Evolutionary conservation across 371 early-diverging fungal genomes (phyloP), one percentile per base, ranked within the genome.

Genomic region (Mucor piriformis): DNA sequence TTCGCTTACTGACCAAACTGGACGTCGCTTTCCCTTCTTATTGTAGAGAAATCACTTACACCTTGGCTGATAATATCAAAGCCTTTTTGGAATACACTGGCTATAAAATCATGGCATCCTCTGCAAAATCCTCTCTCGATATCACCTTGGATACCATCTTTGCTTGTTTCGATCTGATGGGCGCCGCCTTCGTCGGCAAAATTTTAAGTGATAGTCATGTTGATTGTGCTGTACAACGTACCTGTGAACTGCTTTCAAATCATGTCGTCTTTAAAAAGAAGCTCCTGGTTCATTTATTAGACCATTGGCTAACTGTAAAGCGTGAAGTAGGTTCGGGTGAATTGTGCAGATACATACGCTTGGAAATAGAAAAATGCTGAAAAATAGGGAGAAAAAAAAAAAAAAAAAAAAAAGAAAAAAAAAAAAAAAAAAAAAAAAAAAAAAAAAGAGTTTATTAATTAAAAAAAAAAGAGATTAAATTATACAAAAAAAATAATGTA

Each of bases 41-140:
- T 50, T 68, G 73, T 51, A 66, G 71, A 29, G 79, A 78, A 59
- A 73, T 78, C 34, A 74, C 79, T 3, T 78, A 70, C 54, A 78
- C 79, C 15, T 46, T 74, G 21, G 73, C 79, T n/a, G 79, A 78
- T 29, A 66, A 78, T 29, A 72, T 78, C 35, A 78, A 78, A 46
- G 79, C 79, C 2, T 78, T 74, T 57, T 51, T 78, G 54, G 79
- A 78, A 59, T 78, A 78, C 35, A 74, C 79, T 12, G 75, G 75
- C 0, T 74, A 78, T 53, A 74, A 73, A 38, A 58, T 78, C 6
- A 43, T 78, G 13, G 66, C 42, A 15, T 38, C 38, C 44, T 13
- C n/a, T 25, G 13, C 42, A 16, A 7, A n/a, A 60, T 10, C 37
- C n/a, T n/a, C n/a, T n/a, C n/a, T n/a, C 55, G 13, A 16, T 27